phyloP scores from a whole-genome alignment of 2,329 filamentous ascomycete genomes.

The Diaporthe batatas region DNA sequence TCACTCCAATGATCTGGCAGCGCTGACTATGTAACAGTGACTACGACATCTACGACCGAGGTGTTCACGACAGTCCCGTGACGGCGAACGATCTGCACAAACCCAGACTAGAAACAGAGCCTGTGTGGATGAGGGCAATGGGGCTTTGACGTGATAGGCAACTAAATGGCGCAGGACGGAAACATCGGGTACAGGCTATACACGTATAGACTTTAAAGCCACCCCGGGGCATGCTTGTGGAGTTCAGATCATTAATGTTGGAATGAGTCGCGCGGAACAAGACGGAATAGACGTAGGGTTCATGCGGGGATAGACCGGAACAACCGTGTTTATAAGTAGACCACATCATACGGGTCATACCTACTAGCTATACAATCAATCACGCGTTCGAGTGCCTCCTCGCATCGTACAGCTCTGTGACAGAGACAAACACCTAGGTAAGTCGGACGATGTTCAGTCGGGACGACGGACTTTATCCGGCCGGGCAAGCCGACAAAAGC shows the following conservation, averaged over 20 bases:
- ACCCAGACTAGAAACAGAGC: conserved; percentile 34
- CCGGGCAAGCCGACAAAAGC: conserved; percentile 10
- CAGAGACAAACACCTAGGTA: background rate
- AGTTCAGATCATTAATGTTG: background rate
- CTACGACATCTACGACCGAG: conserved; percentile 36
- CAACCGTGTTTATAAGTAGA: background rate
- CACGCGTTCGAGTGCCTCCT: background rate
- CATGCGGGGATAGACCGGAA: background rate
- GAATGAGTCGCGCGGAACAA: background rate
- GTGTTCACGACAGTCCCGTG: conserved; percentile 12
- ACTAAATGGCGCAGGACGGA: background rate
- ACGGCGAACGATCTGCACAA: conserved; percentile 34
- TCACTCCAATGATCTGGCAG: background rate
- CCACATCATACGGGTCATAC: background rate
- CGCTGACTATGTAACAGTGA: background rate
- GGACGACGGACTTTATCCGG: conserved; percentile 6
- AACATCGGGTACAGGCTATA: background rate
- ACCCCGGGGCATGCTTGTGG: background rate
- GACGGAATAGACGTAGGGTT: conserved; percentile 9
- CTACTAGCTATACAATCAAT: background rate
- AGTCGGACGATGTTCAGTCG: conserved; percentile 14
- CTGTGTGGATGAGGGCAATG: conserved; percentile 43
- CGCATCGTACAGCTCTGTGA: background rate
- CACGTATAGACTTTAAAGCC: background rate
- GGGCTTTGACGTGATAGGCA: background rate